Conservation (phyloP, 2,329 filamentous ascomycete species). For the Drechslera avenae region DNA sequence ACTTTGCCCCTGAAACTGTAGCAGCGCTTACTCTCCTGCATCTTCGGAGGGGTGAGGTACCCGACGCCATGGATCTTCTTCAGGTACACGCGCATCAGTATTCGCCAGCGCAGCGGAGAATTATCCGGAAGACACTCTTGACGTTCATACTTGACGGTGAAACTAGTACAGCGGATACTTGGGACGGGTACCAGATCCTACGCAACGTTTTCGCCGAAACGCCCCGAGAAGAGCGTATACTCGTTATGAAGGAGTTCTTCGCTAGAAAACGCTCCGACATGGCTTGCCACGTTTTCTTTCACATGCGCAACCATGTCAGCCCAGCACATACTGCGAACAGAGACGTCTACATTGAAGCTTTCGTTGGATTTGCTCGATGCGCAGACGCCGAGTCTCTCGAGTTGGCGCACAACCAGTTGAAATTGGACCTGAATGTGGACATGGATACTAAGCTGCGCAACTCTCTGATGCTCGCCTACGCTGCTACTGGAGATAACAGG, state of each 20-base stretch:
- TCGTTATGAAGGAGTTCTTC: slow-evolving; percentile 84
- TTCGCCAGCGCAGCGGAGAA: slow-evolving; percentile 69
- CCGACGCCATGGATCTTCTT: slow-evolving; percentile 81
- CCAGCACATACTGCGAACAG: slow-evolving; percentile 67
- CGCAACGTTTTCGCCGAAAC: slow-evolving; percentile 66
- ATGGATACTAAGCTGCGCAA: slow-evolving; percentile 79
- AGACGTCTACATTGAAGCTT: slow-evolving; percentile 77
- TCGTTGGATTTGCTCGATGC: slow-evolving; percentile 72
- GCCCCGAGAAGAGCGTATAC: slow-evolving; percentile 66
- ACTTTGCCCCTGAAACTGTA: slow-evolving; percentile 75
- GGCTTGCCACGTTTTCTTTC: slow-evolving; percentile 83
- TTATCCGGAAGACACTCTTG: slow-evolving; percentile 69
- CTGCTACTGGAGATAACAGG: slow-evolving; percentile 67
- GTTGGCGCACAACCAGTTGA: slow-evolving; percentile 89
- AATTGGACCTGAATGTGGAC: slow-evolving; percentile 83
- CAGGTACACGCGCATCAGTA: slow-evolving; percentile 74
- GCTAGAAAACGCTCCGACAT: slow-evolving; percentile 78
- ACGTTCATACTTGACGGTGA: slow-evolving; percentile 70
- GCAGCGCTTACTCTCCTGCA: slow-evolving; percentile 74
- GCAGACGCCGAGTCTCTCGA: slow-evolving; percentile 68
- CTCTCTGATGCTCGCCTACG: slow-evolving; percentile 84
- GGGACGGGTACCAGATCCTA: slow-evolving; percentile 66
- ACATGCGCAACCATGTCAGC: slow-evolving; percentile 83
- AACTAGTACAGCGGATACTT: slow-evolving; percentile 67
- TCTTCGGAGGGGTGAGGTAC: slow-evolving; percentile 74